A percentile compares a stretch with the other conserved stretches of the same genome.
Evolutionary conservation across 164 flowering plant species (phyloP).

Genomic region (Euptelea pleiosperma): DNA sequence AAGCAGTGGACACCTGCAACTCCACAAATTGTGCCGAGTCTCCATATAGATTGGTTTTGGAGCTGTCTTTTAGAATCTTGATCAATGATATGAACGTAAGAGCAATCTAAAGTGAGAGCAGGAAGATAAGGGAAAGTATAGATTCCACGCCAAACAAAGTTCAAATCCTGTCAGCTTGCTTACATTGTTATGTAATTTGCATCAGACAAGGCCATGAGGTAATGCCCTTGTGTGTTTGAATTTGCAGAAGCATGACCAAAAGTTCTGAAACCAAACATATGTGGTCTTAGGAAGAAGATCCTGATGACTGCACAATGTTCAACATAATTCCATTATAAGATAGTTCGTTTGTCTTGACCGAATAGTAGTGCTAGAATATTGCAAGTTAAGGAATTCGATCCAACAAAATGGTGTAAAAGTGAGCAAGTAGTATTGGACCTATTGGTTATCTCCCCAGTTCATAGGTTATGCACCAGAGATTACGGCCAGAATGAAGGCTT

Average conservation of each 20-base stretch:
- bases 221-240: slow-evolving; percentile 14
- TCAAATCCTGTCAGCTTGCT: not conserved
- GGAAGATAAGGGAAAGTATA: not conserved
- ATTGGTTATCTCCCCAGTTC: too few species aligned
- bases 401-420: not conserved
- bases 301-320: not conserved
- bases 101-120: not conserved
- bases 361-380: slow-evolving; percentile 5
- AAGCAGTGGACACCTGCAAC: too few species aligned
- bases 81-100: not conserved
- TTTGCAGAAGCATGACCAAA: slow-evolving; percentile 12
- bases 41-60: not conserved
- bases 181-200: not conserved
- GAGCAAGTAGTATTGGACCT: too few species aligned
- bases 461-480: slow-evolving; percentile 5
- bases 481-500: too few species aligned
- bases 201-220: slow-evolving; percentile 13
- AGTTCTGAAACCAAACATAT: not conserved
- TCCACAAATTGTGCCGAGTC: not conserved
- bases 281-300: slow-evolving; percentile 6
- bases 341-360: slow-evolving; percentile 25
- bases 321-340: slow-evolving; percentile 22
- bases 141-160: not conserved
- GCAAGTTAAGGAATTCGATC: too few species aligned
- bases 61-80: not conserved